phyloP scores from a whole-genome alignment of 352 stramenopile genomes.

The Albugo laibachii region DNA sequence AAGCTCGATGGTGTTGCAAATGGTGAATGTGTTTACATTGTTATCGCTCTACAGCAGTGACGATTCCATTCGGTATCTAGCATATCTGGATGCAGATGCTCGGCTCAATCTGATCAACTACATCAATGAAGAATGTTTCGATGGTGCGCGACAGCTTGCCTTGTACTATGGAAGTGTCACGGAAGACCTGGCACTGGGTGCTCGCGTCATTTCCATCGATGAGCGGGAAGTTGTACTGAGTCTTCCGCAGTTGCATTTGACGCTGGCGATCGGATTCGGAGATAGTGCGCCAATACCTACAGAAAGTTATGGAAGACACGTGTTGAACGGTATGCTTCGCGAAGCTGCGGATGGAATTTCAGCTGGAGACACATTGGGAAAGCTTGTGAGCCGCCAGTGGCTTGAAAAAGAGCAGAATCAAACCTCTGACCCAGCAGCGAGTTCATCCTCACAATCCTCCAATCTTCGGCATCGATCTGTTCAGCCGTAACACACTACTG shows the following conservation, averaged over 20 bases:
- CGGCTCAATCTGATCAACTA: conserved; percentile 43
- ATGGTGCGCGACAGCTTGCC: conserved; percentile 45
- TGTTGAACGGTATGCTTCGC: conserved; percentile 43
- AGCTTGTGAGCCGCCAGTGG: conserved; percentile 43
- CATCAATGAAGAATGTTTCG: conserved; percentile 59
- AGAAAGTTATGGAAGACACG: conserved; percentile 46
- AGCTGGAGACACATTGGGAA: conserved; percentile 53
- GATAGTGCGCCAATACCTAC: conserved; percentile 46
- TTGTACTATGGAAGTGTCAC: conserved; percentile 72
- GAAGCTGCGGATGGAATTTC: conserved; percentile 35
- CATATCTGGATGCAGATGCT: conserved; percentile 60
- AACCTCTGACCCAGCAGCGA: too few species aligned
- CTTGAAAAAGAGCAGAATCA: conserved; percentile 18
- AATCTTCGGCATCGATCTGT: too few species aligned
- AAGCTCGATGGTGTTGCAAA: conserved; percentile 77
- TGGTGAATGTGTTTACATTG: not conserved
- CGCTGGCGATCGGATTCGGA: conserved; percentile 63
- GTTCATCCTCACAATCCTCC: too few species aligned
- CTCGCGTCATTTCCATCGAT: conserved; percentile 47
- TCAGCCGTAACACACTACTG: too few species aligned
- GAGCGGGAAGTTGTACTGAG: conserved; percentile 58
- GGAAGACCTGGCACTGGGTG: conserved; percentile 43
- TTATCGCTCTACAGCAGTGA: conserved; percentile 53
- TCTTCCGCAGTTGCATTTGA: conserved; percentile 68
- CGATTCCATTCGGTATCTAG: conserved; percentile 34